These are phyloP conservation scores for Thelephora ganbajun DNA, from an alignment of 768 basidiomycete species.

Conservation along the genomic window DNA sequence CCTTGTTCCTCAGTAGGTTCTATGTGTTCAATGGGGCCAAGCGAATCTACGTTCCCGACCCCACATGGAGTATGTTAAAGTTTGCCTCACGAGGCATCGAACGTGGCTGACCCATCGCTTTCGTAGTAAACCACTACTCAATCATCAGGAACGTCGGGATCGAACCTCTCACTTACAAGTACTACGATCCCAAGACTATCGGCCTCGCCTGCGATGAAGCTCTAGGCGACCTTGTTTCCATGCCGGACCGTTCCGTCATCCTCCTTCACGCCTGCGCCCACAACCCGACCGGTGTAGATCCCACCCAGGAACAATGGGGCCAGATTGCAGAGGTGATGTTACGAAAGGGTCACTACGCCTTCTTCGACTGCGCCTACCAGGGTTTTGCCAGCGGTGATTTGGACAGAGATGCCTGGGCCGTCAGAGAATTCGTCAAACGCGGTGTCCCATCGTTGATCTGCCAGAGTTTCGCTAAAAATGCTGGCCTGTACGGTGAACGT, in stretches of 20 bases:
- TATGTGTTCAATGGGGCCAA: constrained; percentile 58
- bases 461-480: constrained; percentile 97
- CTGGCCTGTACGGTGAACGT: constrained; percentile 89
- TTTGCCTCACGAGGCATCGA: constrained; percentile 1
- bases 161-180: constrained; percentile 78
- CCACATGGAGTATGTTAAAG: constrained; percentile 74
- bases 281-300: constrained; percentile 95
- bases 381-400: constrained; percentile 92
- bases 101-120: not conserved
- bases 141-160: constrained; percentile 88
- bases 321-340: constrained; percentile 60
- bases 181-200: constrained; percentile 85
- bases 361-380: constrained; percentile 96
- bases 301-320: constrained; percentile 78
- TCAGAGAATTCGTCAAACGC: constrained; percentile 70
- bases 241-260: constrained; percentile 70
- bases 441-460: constrained; percentile 74
- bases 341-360: constrained; percentile 67
- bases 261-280: constrained; percentile 91
- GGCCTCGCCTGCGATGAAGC: constrained; percentile 72
- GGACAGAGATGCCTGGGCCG: constrained; percentile 84
- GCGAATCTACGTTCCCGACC: constrained; percentile 75
- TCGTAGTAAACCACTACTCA: constrained; percentile 78
- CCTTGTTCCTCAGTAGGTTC: constrained; percentile 72
- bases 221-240: constrained; percentile 40